These are phyloP conservation scores for Juncus effusus DNA, from an alignment of 176 grass and related monocot genomes.

Conservation along the genomic window DNA sequence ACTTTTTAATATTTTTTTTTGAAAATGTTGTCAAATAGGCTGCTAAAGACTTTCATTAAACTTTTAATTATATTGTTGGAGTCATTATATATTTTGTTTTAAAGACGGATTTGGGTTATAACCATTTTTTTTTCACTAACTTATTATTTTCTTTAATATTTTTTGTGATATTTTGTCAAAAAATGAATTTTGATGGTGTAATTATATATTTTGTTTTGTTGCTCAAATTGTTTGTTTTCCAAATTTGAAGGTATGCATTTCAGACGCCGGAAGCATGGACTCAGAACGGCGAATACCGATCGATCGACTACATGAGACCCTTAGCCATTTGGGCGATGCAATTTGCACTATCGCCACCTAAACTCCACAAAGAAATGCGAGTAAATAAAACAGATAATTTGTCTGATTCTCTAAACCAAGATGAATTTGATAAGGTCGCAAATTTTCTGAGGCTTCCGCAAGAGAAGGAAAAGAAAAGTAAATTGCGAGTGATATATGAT, in stretches of 20 bases:
- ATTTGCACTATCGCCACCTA: slow-evolving; percentile 61
- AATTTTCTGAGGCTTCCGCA: slow-evolving; percentile 62
- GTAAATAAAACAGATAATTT: too few relatives aligned
- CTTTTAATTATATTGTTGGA: too few relatives aligned
- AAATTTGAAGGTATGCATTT: slow-evolving; percentile 51
- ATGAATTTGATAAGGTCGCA: slow-evolving; percentile 53
- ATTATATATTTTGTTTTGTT: too few relatives aligned
- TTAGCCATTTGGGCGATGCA: slow-evolving; percentile 83
- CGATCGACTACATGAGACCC: slow-evolving; percentile 82
- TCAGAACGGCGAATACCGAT: slow-evolving; percentile 50
- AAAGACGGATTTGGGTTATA: slow-evolving; percentile 7
- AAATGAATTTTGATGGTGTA: too few relatives aligned
- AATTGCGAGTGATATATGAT: slow-evolving; percentile 47
- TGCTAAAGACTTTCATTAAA: too few relatives aligned
- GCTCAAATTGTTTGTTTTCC: neutral
- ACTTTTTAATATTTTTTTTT: neutral
- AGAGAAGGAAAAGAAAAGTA: slow-evolving; percentile 34
- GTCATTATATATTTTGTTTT: slow-evolving; percentile 27
- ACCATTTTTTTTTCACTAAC: too few relatives aligned
- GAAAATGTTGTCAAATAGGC: too few relatives aligned
- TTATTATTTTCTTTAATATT: too few relatives aligned
- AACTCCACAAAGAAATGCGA: slow-evolving; percentile 37
- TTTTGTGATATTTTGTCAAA: too few relatives aligned
- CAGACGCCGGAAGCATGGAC: slow-evolving; percentile 90
- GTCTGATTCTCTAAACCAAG: slow-evolving; percentile 26